Percentiles rank a stretch among this genome's conserved stretches.
These are phyloP conservation scores for Aspergillus sclerotioniger DNA, from an alignment of 495 filamentous ascomycete species.

Conservation along the genomic window DNA sequence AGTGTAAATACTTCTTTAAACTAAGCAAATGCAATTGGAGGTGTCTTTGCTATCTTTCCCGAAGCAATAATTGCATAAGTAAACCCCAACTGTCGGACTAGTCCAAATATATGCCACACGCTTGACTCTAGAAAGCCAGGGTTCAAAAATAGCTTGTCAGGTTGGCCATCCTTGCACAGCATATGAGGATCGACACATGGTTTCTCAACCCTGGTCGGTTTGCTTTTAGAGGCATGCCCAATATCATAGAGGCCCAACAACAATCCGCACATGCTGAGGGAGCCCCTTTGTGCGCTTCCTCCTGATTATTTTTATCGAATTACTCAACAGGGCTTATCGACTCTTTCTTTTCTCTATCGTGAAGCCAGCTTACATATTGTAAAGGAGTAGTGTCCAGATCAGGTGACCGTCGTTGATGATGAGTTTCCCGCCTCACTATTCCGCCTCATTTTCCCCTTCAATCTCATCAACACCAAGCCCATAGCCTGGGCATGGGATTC, in stretches of 20 bases:
- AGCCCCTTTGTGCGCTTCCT: background rate
- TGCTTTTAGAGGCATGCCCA: background rate
- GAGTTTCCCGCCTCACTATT: slow-evolving; percentile 12
- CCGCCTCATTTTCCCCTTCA: slow-evolving; percentile 14
- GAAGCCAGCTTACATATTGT: background rate
- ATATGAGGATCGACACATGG: background rate
- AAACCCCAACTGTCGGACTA: background rate
- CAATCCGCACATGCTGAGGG: background rate
- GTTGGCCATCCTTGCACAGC: background rate
- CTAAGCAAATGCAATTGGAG: background rate
- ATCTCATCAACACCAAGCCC: background rate
- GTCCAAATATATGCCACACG: background rate
- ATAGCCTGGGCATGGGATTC: background rate
- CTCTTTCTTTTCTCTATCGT: background rate
- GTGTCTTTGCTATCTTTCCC: background rate
- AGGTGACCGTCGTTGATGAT: background rate
- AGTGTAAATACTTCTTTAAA: background rate
- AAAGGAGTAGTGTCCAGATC: background rate
- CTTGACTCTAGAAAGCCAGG: background rate
- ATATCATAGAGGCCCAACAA: background rate
- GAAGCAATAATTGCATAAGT: background rate
- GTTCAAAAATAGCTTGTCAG: background rate
- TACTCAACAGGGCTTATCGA: too few relatives aligned
- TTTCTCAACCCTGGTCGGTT: background rate
- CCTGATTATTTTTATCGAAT: background rate